A percentile compares a stretch with the other conserved stretches of the same genome.
Evolutionary conservation across 495 filamentous ascomycete species (phyloP).

Genomic region (Letharia lupina): DNA sequence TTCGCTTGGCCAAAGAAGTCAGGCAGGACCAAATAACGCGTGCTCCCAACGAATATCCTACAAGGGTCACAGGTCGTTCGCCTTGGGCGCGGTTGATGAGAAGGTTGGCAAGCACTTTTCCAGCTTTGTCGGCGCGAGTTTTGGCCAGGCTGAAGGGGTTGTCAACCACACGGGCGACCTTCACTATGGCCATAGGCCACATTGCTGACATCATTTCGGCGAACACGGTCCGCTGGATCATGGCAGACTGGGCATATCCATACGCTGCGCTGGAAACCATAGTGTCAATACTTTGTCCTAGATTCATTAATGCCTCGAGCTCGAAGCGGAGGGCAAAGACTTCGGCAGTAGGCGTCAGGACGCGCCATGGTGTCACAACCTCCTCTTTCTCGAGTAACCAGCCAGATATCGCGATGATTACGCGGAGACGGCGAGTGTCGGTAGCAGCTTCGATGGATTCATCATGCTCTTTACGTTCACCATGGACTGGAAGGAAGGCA

Average conservation of each 20-base stretch:
- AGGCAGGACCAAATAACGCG: slow-evolving; percentile 81
- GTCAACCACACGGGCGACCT: slow-evolving; percentile 73
- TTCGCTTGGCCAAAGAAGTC: slow-evolving; percentile 61
- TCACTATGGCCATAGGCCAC: slow-evolving; percentile 71
- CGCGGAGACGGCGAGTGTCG: slow-evolving; percentile 60
- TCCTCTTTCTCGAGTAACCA: slow-evolving; percentile 69
- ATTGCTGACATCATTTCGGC: slow-evolving; percentile 59
- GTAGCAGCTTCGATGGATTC: slow-evolving; percentile 25
- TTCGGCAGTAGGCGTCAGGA: slow-evolving; percentile 60
- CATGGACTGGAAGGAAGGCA: slow-evolving; percentile 68
- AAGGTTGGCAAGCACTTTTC: slow-evolving; percentile 74
- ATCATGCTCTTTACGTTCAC: slow-evolving; percentile 34
- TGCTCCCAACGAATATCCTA: slow-evolving; percentile 89
- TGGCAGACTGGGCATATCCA: slow-evolving; percentile 66
- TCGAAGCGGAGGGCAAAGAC: slow-evolving; percentile 84
- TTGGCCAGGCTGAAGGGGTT: slow-evolving; percentile 85
- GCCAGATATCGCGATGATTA: slow-evolving; percentile 75
- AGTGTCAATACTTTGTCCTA: slow-evolving; percentile 65
- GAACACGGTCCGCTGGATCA: slow-evolving; percentile 71
- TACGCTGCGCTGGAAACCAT: slow-evolving; percentile 71
- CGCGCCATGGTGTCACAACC: slow-evolving; percentile 64
- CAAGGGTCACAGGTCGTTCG: slow-evolving; percentile 75
- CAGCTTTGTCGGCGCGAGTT: slow-evolving; percentile 77
- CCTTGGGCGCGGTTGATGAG: slow-evolving; percentile 83
- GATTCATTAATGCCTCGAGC: slow-evolving; percentile 61